Evolutionary conservation across 768 basidiomycete species (phyloP), one percentile per base, ranked within the genome.

Genomic region (Dendrothele bispora): DNA sequence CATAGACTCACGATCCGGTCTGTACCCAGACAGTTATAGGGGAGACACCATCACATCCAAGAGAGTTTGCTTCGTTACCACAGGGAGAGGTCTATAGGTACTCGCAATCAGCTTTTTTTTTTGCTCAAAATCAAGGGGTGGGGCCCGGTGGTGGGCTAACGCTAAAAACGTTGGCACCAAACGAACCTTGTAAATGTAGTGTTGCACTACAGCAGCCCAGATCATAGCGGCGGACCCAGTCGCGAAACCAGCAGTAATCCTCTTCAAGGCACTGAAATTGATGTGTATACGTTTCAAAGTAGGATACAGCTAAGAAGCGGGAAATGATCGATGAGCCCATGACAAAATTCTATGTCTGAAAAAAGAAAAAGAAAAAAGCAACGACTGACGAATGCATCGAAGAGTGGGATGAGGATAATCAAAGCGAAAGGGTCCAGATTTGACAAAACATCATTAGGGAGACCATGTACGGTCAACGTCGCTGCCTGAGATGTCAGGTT

Each of bases 11-110:
- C 78, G 82, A 73, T 45, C 86, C 86, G 6, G 80, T 75, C 57
- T 88, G 87, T 41, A 82, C 82, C 87, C 87, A 89, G 14, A 90
- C 85, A 49, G 82, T 86, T 15, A 89, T 61, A 7, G 80, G 75
- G 5, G 85, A 83, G 26, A 80, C 77, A 17, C 73, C 53, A 1
- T 69, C 61, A 22, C 72, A 67, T 4, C 60, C 59, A 2, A 60
- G 43, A 0, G 63, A 57, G 49, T 78, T 80, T 6, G 84, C 86
- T 8, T 65, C 48, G 42, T 82, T 50, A 12, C 80, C 79, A 66
- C 66, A 84, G 18, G 59, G 81, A 61, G 58, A 80, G 49, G 64
- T 77, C 74, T 27, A 55, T 38, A 24, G 67, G 17, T 24, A 66
- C 67, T 36, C n/a, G n/a, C n/a, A n/a, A n/a, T n/a, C n/a, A n/a